Conservation (phyloP, 2,329 filamentous ascomycete species). For the Aureobasidium sp. region DNA sequence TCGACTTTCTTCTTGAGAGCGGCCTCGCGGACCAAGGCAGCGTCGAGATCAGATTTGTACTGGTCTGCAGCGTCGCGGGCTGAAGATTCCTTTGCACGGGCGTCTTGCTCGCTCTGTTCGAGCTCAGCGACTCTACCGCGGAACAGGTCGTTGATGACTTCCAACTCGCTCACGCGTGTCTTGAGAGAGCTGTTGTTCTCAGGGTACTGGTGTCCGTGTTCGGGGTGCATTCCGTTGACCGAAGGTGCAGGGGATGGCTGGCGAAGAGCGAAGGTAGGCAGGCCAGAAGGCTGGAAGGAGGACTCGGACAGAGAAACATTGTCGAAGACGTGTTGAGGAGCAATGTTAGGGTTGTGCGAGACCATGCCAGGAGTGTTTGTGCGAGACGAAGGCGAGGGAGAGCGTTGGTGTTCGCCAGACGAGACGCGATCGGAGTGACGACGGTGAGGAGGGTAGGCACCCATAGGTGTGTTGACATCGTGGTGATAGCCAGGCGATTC, state of each 20-base stretch:
- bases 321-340: conserved; percentile 72
- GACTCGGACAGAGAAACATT: conserved; percentile 58
- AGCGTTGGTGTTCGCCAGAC: conserved; percentile 65
- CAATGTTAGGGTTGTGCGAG: conserved; percentile 51
- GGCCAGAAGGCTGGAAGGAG: conserved; percentile 52
- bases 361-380: conserved; percentile 70
- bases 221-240: conserved; percentile 51
- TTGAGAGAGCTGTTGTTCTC: conserved; percentile 81
- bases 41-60: conserved; percentile 56
- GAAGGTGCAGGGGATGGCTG: conserved; percentile 53
- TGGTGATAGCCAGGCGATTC: conserved; percentile 46
- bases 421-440: conserved; percentile 62
- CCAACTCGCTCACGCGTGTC: conserved; percentile 88
- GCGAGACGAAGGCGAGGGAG: conserved; percentile 70
- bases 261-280: conserved; percentile 34
- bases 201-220: conserved; percentile 69
- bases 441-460: conserved; percentile 8
- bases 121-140: conserved; percentile 60
- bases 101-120: conserved; percentile 65
- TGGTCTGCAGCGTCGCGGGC: conserved; percentile 49
- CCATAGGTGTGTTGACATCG: conserved; percentile 40
- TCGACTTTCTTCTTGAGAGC: conserved; percentile 75
- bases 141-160: conserved; percentile 77
- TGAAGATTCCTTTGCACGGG: conserved; percentile 52
- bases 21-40: conserved; percentile 69